Percentiles rank a stretch among this genome's conserved stretches.
phyloP scores from a whole-genome alignment of 257 asterid species.

The Nicotiana paniculata region DNA sequence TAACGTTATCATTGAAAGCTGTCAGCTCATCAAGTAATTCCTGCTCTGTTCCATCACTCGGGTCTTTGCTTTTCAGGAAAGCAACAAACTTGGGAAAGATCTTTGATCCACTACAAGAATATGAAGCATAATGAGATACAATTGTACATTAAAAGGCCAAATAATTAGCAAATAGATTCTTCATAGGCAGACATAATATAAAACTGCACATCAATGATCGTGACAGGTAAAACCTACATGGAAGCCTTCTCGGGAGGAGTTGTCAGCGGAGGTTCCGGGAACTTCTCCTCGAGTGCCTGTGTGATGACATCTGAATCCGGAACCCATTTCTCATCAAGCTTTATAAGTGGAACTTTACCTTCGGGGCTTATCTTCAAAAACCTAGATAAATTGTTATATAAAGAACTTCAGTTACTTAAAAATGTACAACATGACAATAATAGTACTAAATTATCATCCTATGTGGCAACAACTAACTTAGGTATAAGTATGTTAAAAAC shows the following conservation, averaged over 20 bases:
- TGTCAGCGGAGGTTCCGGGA: slow-evolving; percentile 71
- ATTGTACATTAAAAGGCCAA: not conserved
- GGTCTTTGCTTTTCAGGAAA: slow-evolving; percentile 88
- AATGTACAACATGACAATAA: not conserved
- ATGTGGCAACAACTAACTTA: not conserved
- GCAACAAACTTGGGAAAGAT: slow-evolving; percentile 82
- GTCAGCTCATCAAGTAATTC: slow-evolving; percentile 68
- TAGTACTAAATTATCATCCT: not conserved
- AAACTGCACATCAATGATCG: not conserved
- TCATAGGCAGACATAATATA: not conserved
- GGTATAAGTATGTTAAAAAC: not conserved
- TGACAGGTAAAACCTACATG: slow-evolving; percentile 42
- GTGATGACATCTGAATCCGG: slow-evolving; percentile 94
- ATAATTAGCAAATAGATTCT: not conserved
- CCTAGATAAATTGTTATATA: slow-evolving; percentile 30
- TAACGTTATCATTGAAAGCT: slow-evolving; percentile 59
- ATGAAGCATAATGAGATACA: not conserved
- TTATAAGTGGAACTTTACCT: slow-evolving; percentile 83
- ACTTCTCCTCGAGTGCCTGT: slow-evolving; percentile 77
- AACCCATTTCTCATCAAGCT: slow-evolving; percentile 87
- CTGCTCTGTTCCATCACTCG: slow-evolving; percentile 79
- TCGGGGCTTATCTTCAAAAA: slow-evolving; percentile 69
- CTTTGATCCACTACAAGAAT: slow-evolving; percentile 76
- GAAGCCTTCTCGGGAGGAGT: slow-evolving; percentile 86
- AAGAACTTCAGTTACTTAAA: not conserved